Evolutionary conservation across 805 yeast species (phyloP).

Genomic region (Lachancea nothofagi): DNA sequence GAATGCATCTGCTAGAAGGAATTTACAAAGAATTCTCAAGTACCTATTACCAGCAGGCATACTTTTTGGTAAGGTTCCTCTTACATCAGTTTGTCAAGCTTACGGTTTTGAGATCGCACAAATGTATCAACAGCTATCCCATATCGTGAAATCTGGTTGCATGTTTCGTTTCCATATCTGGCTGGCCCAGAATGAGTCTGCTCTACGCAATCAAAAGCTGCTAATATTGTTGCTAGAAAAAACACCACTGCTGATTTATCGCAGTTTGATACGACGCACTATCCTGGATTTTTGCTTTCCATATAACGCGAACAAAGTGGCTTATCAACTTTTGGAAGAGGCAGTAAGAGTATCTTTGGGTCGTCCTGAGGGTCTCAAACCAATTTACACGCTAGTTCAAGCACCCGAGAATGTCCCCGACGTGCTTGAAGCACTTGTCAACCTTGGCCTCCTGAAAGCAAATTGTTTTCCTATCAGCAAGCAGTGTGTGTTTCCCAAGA

Average conservation of each 20-base stretch:
- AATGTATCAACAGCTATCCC: slow-evolving; percentile 37
- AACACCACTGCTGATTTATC: slow-evolving; percentile 36
- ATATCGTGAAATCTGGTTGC: slow-evolving; percentile 40
- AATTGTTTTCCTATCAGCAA: slow-evolving; percentile 30
- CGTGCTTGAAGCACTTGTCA: slow-evolving; percentile 28
- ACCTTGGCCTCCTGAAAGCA: slow-evolving; percentile 28
- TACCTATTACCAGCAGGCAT: slow-evolving; percentile 49
- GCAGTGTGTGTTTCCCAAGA: slow-evolving; percentile 30
- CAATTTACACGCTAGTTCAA: slow-evolving; percentile 25
- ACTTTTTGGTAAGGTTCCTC: slow-evolving; percentile 50
- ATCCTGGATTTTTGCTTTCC: slow-evolving; percentile 18
- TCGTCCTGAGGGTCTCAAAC: slow-evolving; percentile 5
- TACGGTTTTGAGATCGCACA: slow-evolving; percentile 27
- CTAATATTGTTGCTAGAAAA: slow-evolving; percentile 39
- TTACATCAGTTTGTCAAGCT: slow-evolving; percentile 23
- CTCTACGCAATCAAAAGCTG: slow-evolving; percentile 31
- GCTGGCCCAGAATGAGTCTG: slow-evolving; percentile 30
- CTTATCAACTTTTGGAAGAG: slow-evolving; percentile 18
- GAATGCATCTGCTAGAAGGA: slow-evolving; percentile 12
- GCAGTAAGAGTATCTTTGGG: slow-evolving; percentile 21
- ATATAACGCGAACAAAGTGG: slow-evolving; percentile 22
- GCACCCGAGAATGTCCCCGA: slow-evolving; percentile 24
- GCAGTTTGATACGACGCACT: slow-evolving; percentile 33
- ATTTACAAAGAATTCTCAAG: slow-evolving; percentile 37
- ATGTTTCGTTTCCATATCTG: slow-evolving; percentile 32